phyloP scores from a whole-genome alignment of 2,329 filamentous ascomycete genomes.

The Ophiostoma populinum region DNA sequence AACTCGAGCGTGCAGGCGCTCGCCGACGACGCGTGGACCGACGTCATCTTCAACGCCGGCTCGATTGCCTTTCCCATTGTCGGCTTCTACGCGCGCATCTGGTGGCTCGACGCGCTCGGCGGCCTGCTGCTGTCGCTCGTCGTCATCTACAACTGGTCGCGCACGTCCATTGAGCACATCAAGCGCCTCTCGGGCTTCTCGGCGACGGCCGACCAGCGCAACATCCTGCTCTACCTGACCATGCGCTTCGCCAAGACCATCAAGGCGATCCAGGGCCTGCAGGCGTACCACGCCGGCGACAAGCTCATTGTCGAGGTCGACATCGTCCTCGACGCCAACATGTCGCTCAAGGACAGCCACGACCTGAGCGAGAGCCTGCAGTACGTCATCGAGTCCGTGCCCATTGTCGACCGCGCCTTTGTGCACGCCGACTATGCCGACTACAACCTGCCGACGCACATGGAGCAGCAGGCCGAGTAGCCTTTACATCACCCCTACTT shows the following conservation, averaged over 20 bases:
- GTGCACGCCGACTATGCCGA: conserved; percentile 49
- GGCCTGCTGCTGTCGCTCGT: conserved; percentile 62
- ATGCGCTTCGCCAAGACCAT: conserved; percentile 89
- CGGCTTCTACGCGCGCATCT: conserved; percentile 57
- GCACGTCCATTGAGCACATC: conserved; percentile 59
- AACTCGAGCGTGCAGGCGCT: conserved; percentile 77
- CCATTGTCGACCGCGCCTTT: conserved; percentile 57
- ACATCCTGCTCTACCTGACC: conserved; percentile 72
- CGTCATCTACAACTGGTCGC: conserved; percentile 65
- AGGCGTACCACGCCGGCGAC: conserved; percentile 73
- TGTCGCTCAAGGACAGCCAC: conserved; percentile 61
- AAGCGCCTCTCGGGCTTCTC: conserved; percentile 66
- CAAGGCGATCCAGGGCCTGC: conserved; percentile 66
- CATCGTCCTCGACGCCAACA: conserved; percentile 63
- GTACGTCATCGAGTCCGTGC: conserved; percentile 71
- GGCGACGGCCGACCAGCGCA: conserved; percentile 64
- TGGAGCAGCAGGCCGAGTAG: conserved; percentile 23
- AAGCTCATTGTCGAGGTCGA: conserved; percentile 72
- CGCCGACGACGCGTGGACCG: conserved; percentile 18
- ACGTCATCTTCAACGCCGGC: conserved; percentile 82
- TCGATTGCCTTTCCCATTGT: conserved; percentile 74
- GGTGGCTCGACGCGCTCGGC: conserved; percentile 72
- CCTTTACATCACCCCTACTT: neutral
- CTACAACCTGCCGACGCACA: conserved; percentile 44
- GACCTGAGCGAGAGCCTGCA: conserved; percentile 63